Evolutionary conservation across 2,329 filamentous ascomycete genomes (phyloP).

Genomic region (Monosporascus sp.): DNA sequence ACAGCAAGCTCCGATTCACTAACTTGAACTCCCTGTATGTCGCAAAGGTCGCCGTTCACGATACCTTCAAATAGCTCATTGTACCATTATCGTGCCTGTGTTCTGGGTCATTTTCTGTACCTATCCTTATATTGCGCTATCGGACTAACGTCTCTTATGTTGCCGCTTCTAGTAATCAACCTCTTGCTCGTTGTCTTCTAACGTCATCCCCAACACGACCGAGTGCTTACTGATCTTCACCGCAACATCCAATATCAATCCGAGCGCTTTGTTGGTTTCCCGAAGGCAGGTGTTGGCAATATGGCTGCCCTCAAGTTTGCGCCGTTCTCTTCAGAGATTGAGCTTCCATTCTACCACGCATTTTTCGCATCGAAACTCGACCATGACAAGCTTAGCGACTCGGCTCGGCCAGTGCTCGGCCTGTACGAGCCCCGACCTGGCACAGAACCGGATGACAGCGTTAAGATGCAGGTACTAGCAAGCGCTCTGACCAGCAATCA

Average conservation of each 20-base stretch:
- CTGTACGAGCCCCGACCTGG: constrained; percentile 78
- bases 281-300: constrained; percentile 2
- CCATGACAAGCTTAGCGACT: constrained; percentile 94
- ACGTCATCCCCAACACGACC: not conserved
- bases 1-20: no score
- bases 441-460: constrained; percentile 68
- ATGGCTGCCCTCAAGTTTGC: constrained; percentile 62
- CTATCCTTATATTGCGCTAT: no score
- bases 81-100: no score
- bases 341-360: constrained; percentile 89
- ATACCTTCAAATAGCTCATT: no score
- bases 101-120: no score
- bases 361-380: constrained; percentile 94
- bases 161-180: no score
- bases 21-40: no score
- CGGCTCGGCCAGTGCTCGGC: constrained; percentile 77
- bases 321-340: constrained; percentile 88
- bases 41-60: no score
- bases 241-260: not conserved
- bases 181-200: not conserved
- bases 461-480: constrained; percentile 84
- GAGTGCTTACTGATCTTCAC: not conserved
- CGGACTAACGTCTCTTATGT: no score
- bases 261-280: not conserved
- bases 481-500: constrained; percentile 78